Conservation (phyloP, 2,329 filamentous ascomycete species). For the Fusarium sp. region DNA sequence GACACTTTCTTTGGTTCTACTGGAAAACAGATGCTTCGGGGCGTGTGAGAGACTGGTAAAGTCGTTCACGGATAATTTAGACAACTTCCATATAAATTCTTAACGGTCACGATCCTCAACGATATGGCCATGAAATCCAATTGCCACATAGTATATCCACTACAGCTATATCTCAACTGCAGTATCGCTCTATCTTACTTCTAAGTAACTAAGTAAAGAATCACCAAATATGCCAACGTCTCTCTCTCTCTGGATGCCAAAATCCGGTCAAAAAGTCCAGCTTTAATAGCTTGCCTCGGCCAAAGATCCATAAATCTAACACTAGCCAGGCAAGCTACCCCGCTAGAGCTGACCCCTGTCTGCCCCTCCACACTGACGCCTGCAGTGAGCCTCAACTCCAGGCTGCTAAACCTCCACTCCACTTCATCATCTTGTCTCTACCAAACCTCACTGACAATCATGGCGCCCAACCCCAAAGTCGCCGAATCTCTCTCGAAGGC, state of each 20-base stretch:
- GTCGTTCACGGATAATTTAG: too few relatives aligned
- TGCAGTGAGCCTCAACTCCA: slow-evolving; percentile 37
- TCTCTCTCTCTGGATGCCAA: too few relatives aligned
- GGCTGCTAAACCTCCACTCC: slow-evolving; percentile 38
- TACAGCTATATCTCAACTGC: too few relatives aligned
- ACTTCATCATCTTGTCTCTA: slow-evolving; percentile 14
- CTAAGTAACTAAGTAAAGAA: too few relatives aligned
- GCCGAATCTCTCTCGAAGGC: slow-evolving; percentile 61
- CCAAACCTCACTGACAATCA: slow-evolving; percentile 39
- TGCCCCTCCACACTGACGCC: slow-evolving; percentile 43
- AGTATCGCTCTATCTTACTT: too few relatives aligned
- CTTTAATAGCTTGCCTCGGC: slow-evolving; percentile 6
- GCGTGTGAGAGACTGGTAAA: too few relatives aligned
- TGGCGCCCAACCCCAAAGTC: slow-evolving; percentile 60
- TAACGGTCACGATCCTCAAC: too few relatives aligned
- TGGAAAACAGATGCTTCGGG: not conserved
- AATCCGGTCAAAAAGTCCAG: not conserved
- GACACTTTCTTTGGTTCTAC: too few relatives aligned
- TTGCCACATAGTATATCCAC: too few relatives aligned
- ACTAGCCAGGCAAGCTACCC: slow-evolving; percentile 41
- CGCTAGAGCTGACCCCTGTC: slow-evolving; percentile 45
- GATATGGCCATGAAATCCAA: too few relatives aligned
- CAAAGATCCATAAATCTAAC: slow-evolving; percentile 6
- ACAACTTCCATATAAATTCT: too few relatives aligned
- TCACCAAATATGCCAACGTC: too few relatives aligned